A percentile compares a stretch with the other conserved stretches of the same genome.
These are phyloP conservation scores for Quercus lobata DNA, from an alignment of 331 rosid genomes.

Conservation along the genomic window DNA sequence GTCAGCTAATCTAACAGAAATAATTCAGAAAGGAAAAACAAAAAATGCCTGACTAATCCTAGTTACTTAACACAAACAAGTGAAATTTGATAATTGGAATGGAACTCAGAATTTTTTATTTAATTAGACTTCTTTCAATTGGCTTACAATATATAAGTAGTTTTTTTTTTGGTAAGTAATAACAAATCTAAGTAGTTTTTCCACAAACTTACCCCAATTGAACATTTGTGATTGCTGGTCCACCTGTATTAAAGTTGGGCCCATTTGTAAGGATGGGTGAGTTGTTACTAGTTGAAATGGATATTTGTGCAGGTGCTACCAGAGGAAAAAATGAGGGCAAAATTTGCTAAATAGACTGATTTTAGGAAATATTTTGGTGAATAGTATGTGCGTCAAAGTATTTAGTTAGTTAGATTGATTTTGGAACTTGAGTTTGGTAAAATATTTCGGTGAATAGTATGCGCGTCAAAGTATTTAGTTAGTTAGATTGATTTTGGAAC, in stretches of 20 bases:
- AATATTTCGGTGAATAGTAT: too few species aligned
- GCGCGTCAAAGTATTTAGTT: too few species aligned
- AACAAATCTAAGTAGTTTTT: neutral
- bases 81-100: neutral
- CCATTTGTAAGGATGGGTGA: slow-evolving; percentile 20
- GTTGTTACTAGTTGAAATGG: slow-evolving; percentile 26
- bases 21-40: neutral
- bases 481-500: too few species aligned
- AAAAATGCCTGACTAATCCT: neutral
- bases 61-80: neutral
- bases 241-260: slow-evolving; percentile 20
- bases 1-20: neutral
- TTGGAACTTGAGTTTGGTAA: too few species aligned
- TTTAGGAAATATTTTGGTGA: too few species aligned
- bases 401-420: too few species aligned
- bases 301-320: slow-evolving; percentile 23
- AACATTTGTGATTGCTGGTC: slow-evolving; percentile 32
- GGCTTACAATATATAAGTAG: neutral
- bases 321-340: slow-evolving; percentile 21
- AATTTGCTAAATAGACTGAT: too few species aligned
- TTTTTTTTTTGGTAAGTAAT: too few species aligned
- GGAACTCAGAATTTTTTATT: neutral
- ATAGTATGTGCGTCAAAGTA: too few species aligned
- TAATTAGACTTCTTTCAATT: neutral
- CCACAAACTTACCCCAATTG: slow-evolving; percentile 50